These are phyloP conservation scores for Carex pumila DNA, from an alignment of 176 grass and related monocot species.

Conservation along the genomic window DNA sequence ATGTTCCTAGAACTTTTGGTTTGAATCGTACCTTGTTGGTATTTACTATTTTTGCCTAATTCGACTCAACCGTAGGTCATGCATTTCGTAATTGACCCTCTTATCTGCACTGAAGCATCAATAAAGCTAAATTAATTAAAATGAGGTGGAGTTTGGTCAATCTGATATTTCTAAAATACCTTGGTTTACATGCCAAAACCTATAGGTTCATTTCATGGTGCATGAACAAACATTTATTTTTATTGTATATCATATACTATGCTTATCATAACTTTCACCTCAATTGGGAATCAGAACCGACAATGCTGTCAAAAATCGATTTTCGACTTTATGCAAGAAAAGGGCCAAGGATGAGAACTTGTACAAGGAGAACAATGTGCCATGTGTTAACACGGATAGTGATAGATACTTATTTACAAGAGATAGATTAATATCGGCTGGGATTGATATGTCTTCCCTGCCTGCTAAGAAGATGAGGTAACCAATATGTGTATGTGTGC, in stretches of 20 bases:
- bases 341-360: conserved; percentile 46
- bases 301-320: conserved; percentile 93
- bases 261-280: background rate
- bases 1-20: background rate
- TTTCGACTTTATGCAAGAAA: conserved; percentile 91
- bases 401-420: conserved; percentile 44
- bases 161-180: background rate
- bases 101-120: background rate
- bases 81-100: background rate
- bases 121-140: background rate
- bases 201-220: background rate
- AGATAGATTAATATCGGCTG: conserved; percentile 29
- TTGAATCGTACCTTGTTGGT: background rate
- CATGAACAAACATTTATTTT: background rate
- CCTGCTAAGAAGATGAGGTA: conserved; percentile 69
- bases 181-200: background rate
- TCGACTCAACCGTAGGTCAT: background rate
- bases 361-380: conserved; percentile 55
- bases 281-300: conserved; percentile 53
- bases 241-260: background rate
- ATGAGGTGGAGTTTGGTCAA: background rate
- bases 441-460: conserved; percentile 26
- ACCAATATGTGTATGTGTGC: background rate
- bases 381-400: conserved; percentile 46
- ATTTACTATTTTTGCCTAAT: background rate